Evolutionary conservation across 2,329 filamentous ascomycete species (phyloP).

Genomic region (Aspergillus versicolor): DNA sequence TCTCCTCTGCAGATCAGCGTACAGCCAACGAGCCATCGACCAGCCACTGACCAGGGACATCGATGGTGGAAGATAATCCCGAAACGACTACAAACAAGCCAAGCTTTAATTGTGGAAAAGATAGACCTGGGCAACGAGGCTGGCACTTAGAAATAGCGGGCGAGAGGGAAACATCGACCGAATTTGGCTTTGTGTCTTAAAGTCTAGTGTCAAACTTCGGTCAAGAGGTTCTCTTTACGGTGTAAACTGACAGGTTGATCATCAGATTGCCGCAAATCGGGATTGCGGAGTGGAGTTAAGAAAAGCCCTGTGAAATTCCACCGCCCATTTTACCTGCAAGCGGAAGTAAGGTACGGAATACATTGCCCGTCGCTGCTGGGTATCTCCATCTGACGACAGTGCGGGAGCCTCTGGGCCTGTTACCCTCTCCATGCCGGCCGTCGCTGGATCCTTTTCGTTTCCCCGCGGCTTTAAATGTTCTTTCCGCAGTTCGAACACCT

Average conservation of each 20-base stretch:
- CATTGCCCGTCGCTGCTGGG: not conserved
- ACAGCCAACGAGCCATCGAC: not conserved
- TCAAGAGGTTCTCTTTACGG: not conserved
- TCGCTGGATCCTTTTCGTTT: conserved; percentile 6
- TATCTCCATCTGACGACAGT: conserved; percentile 6
- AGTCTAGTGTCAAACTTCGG: not conserved
- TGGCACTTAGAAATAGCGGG: conserved; percentile 7
- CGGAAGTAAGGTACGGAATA: conserved; percentile 12
- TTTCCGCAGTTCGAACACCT: conserved; percentile 2
- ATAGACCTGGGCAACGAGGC: conserved; percentile 1
- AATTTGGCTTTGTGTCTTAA: not conserved
- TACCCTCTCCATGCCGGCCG: not conserved
- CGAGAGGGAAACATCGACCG: not conserved
- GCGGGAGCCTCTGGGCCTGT: not conserved
- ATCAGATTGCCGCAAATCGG: not conserved
- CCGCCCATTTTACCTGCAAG: conserved; percentile 1
- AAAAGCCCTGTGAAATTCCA: not conserved
- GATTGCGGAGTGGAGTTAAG: not conserved
- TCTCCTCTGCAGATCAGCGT: not conserved
- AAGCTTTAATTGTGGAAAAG: not conserved
- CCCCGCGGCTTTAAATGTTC: not conserved
- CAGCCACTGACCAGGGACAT: too few relatives aligned
- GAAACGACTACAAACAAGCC: not conserved
- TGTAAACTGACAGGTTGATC: not conserved
- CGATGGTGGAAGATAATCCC: not conserved